phyloP scores from a whole-genome alignment of 1,139 yeast species.

The Pichiaceae sp. region DNA sequence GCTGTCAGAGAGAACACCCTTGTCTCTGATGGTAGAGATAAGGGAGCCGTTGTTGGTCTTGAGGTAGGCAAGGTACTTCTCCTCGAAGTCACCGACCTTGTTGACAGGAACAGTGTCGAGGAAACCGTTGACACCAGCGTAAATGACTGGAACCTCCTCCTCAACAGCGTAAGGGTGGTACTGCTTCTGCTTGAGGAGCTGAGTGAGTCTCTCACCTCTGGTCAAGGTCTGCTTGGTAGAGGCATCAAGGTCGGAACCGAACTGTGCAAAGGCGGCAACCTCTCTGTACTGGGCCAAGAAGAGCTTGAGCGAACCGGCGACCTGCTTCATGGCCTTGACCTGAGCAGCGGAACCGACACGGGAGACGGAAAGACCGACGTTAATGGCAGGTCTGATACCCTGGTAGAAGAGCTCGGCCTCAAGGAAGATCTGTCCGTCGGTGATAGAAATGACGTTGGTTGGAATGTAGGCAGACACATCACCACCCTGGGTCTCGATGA shows the following conservation, averaged over 20 bases:
- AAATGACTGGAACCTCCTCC: slow-evolving; percentile 98
- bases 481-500: slow-evolving; percentile 99
- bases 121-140: slow-evolving; percentile 99
- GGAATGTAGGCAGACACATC: slow-evolving; percentile 98
- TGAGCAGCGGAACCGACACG: slow-evolving; percentile 99
- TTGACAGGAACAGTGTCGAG: slow-evolving; percentile 81
- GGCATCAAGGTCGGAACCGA: slow-evolving; percentile 99
- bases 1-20: slow-evolving; percentile 90
- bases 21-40: slow-evolving; percentile 73
- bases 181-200: slow-evolving; percentile 97
- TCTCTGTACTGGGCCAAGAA: slow-evolving; percentile 99
- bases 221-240: slow-evolving; percentile 97
- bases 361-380: slow-evolving; percentile 99
- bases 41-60: slow-evolving; percentile 84
- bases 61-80: slow-evolving; percentile 83
- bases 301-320: slow-evolving; percentile 99
- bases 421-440: slow-evolving; percentile 97
- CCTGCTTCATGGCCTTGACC: slow-evolving; percentile 99
- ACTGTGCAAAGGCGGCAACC: slow-evolving; percentile 99
- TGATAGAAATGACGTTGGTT: slow-evolving; percentile 93
- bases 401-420: slow-evolving; percentile 99
- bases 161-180: slow-evolving; percentile 95
- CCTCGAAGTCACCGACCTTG: slow-evolving; percentile 88
- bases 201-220: slow-evolving; percentile 99
- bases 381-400: slow-evolving; percentile 99